Percentiles rank a stretch among this genome's conserved stretches.
Conservation (phyloP, 192 early-diverging fungal genomes). For the Powellomyces hirtus region DNA sequence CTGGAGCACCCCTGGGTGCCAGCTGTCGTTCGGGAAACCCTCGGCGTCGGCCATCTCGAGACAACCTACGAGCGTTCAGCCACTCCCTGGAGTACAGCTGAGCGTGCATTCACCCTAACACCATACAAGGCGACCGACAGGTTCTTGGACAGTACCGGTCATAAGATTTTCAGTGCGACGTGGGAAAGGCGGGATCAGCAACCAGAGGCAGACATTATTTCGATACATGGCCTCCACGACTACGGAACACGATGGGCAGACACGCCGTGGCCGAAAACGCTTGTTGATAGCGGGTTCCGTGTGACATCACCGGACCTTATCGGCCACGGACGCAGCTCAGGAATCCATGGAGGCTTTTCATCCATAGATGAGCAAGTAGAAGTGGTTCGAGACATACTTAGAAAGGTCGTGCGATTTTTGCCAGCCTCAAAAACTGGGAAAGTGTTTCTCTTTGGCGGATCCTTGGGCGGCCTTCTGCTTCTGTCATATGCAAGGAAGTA, state of each 20-base stretch:
- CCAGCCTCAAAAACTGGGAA: conserved; percentile 4
- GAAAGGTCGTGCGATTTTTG: neutral
- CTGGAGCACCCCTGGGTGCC: conserved; percentile 7
- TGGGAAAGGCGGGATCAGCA: neutral
- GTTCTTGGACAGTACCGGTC: neutral
- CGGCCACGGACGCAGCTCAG: conserved; percentile 25
- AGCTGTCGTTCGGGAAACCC: neutral
- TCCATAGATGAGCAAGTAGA: conserved; percentile 18
- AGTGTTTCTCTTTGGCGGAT: conserved; percentile 17
- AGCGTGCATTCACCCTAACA: neutral
- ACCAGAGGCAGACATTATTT: conserved; percentile 8
- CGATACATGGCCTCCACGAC: conserved; percentile 14
- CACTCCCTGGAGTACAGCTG: neutral
- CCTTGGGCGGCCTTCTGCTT: conserved; percentile 12
- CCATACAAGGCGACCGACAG: neutral
- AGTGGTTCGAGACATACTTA: neutral
- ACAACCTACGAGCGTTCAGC: neutral
- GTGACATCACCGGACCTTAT: conserved; percentile 12
- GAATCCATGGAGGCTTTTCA: conserved; percentile 13
- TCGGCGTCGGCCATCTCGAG: conserved; percentile 14
- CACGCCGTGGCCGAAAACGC: conserved; percentile 13
- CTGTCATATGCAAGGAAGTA: conserved; percentile 9
- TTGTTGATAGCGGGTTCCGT: conserved; percentile 21
- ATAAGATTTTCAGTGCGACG: conserved; percentile 13
- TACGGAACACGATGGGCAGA: conserved; percentile 22